Evolutionary conservation across 2,329 filamentous ascomycete species (phyloP).

Genomic region (Penicillium olsonii): DNA sequence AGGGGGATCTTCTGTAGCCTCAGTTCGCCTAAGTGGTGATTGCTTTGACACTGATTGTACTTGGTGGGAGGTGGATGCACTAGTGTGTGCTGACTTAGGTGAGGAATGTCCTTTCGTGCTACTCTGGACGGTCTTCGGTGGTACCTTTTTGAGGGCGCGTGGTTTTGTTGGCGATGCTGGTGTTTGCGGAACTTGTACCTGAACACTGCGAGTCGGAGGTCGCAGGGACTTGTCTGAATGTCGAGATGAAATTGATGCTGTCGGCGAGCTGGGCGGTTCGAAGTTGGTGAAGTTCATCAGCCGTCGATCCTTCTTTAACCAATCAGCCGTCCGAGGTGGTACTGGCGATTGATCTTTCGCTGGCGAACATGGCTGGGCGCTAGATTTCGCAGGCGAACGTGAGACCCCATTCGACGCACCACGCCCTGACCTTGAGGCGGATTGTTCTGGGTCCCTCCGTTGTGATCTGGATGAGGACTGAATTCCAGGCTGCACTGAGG

Average conservation of each 20-base stretch:
- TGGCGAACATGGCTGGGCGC: neutral
- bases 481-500: neutral
- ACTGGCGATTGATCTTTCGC: conserved; percentile 5
- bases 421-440: neutral
- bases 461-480: conserved; percentile 1
- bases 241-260: conserved; percentile 26
- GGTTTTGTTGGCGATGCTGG: conserved; percentile 1
- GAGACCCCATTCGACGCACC: neutral
- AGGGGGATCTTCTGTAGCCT: conserved; percentile 9
- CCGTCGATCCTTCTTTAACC: conserved; percentile 34
- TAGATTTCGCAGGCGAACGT: conserved; percentile 5
- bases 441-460: neutral
- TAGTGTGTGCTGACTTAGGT: neutral
- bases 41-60: neutral
- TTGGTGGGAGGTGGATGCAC: neutral
- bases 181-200: conserved; percentile 6
- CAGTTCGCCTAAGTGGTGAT: neutral
- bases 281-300: conserved; percentile 31
- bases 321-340: conserved; percentile 11
- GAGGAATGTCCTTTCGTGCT: neutral
- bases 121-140: neutral
- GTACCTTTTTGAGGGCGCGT: neutral
- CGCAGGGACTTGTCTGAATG: conserved; percentile 15
- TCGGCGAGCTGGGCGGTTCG: conserved; percentile 41
- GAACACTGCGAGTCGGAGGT: conserved; percentile 3